These are phyloP conservation scores for Cladorrhinum samala DNA, from an alignment of 495 filamentous ascomycete species.

Conservation along the genomic window DNA sequence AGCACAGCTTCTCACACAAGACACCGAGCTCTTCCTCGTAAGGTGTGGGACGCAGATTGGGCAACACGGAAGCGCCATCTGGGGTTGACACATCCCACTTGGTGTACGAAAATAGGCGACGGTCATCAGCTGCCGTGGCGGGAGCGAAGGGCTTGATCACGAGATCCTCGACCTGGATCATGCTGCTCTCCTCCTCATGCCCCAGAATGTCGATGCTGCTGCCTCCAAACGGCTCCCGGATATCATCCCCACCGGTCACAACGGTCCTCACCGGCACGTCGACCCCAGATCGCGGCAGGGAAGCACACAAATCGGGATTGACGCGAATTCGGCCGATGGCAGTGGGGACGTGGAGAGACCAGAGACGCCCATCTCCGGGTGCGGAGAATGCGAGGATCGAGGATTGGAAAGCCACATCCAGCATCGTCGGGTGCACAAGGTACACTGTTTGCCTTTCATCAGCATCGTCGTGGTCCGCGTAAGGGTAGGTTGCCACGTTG, in stretches of 20 bases:
- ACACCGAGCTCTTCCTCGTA: background rate
- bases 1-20: background rate
- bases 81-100: background rate
- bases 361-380: conserved; percentile 14
- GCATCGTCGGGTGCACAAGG: conserved; percentile 19
- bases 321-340: conserved; percentile 15
- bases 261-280: background rate
- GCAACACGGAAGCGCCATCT: background rate
- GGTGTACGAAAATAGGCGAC: conserved; percentile 6
- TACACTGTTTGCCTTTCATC: background rate
- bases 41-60: background rate
- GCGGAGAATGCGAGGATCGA: background rate
- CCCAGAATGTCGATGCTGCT: conserved; percentile 6
- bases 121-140: conserved; percentile 9
- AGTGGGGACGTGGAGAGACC: conserved; percentile 17
- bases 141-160: conserved; percentile 4
- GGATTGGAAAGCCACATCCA: conserved; percentile 22
- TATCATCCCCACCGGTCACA: background rate
- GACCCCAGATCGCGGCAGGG: background rate
- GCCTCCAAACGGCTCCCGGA: conserved; percentile 6
- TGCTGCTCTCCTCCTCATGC: background rate
- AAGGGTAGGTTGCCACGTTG: background rate
- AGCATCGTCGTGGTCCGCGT: background rate
- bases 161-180: conserved; percentile 17
- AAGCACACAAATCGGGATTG: conserved; percentile 8